phyloP scores from a whole-genome alignment of 2,329 filamentous ascomycete genomes.

The Fusarium robinianum region DNA sequence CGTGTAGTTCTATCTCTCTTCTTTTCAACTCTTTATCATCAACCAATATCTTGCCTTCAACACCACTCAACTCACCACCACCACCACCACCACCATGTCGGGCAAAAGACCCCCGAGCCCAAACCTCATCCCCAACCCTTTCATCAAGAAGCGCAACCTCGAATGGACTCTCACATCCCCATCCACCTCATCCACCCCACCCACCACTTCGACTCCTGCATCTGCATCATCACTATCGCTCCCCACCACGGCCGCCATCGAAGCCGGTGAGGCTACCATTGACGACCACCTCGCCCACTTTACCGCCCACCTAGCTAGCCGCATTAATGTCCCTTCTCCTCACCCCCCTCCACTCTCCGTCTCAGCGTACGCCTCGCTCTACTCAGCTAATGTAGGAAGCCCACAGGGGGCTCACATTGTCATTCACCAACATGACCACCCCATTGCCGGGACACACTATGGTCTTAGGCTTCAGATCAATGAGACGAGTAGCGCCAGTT shows the following conservation, averaged over 20 bases:
- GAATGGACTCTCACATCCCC: constrained; percentile 46
- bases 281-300: constrained; percentile 49
- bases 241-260: constrained; percentile 45
- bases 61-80: constrained; percentile 1
- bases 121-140: constrained; percentile 49
- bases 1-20: not conserved
- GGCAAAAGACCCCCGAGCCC: constrained; percentile 41
- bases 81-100: constrained; percentile 13
- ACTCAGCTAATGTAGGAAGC: constrained; percentile 40
- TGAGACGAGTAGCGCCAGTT: constrained; percentile 66
- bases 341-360: constrained; percentile 44
- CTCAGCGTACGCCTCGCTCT: constrained; percentile 44
- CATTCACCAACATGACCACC: constrained; percentile 75
- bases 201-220: constrained; percentile 6
- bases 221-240: constrained; percentile 5
- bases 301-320: constrained; percentile 38
- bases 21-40: not conserved
- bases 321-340: constrained; percentile 30
- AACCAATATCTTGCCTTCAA: no score
- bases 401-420: constrained; percentile 61
- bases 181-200: not conserved
- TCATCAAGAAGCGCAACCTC: constrained; percentile 53
- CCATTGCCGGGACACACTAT: constrained; percentile 69
- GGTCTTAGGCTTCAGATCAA: constrained; percentile 74
- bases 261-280: constrained; percentile 45